A percentile compares a stretch with the other conserved stretches of the same genome.
phyloP scores from a whole-genome alignment of 257 asterid species.

The Nyctanthes arbortristis region DNA sequence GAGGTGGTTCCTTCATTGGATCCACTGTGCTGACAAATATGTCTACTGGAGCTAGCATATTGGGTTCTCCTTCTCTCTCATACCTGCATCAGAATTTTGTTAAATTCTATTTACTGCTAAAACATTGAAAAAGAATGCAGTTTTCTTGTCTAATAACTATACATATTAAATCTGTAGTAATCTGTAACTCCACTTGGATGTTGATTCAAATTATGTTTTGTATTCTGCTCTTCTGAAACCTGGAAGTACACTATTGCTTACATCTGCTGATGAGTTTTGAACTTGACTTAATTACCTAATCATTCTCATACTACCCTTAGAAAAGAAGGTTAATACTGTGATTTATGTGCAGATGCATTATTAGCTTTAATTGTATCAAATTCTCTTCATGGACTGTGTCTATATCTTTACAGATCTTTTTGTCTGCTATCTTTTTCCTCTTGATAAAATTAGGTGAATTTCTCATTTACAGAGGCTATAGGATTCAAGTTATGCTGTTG shows the following conservation, averaged over 20 bases:
- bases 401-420: background rate
- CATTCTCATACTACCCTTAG: background rate
- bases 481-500: background rate
- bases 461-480: background rate
- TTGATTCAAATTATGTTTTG: background rate
- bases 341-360: background rate
- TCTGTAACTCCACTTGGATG: background rate
- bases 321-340: background rate
- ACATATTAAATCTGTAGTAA: background rate
- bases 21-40: slow-evolving; percentile 92
- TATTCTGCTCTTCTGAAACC: background rate
- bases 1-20: slow-evolving; percentile 96
- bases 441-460: background rate
- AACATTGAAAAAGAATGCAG: background rate
- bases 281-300: background rate
- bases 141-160: background rate
- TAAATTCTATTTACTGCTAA: background rate
- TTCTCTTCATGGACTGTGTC: background rate
- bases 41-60: slow-evolving; percentile 81
- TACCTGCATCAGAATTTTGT: slow-evolving; percentile 50
- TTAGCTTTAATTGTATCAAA: background rate
- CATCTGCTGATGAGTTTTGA: background rate
- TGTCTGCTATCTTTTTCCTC: background rate
- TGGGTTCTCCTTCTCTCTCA: slow-evolving; percentile 93
- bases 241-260: background rate